A percentile compares a stretch with the other conserved stretches of the same genome.
Conservation (phyloP, 2,329 filamentous ascomycete species). For the Aspergillus udagawae region DNA sequence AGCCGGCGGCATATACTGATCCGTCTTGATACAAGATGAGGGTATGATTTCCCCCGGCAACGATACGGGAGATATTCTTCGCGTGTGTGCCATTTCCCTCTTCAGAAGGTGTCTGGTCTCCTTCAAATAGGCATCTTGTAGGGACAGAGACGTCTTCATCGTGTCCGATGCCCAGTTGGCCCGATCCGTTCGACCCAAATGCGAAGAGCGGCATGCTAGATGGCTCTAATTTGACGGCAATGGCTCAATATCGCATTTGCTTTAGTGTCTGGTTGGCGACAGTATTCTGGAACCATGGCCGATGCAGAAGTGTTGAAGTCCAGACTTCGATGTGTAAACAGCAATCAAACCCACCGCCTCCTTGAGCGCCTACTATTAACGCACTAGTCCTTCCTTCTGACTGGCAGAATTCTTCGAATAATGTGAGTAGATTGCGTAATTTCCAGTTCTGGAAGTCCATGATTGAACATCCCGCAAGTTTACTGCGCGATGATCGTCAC, state of each 20-base stretch:
- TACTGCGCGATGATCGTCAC: background rate
- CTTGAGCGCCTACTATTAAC: background rate
- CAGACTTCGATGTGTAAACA: background rate
- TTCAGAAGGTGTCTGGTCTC: slow-evolving; percentile 25
- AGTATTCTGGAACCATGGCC: background rate
- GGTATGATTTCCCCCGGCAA: slow-evolving; percentile 82
- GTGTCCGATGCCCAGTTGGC: slow-evolving; percentile 69
- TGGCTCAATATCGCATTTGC: background rate
- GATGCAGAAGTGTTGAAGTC: background rate
- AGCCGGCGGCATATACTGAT: slow-evolving; percentile 62
- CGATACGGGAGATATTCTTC: slow-evolving; percentile 35
- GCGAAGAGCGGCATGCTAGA: slow-evolving; percentile 53
- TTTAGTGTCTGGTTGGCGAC: background rate
- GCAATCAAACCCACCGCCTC: background rate
- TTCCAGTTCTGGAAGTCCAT: background rate
- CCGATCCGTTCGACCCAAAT: slow-evolving; percentile 72
- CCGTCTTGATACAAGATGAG: slow-evolving; percentile 63
- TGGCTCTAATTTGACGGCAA: background rate
- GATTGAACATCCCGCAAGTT: background rate
- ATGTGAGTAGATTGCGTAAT: background rate
- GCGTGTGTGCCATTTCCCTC: slow-evolving; percentile 38
- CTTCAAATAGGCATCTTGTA: slow-evolving; percentile 57
- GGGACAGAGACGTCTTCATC: slow-evolving; percentile 66
- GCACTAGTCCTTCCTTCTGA: background rate
- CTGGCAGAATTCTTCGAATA: background rate